Percentiles rank a stretch among this genome's conserved stretches.
Evolutionary conservation across 257 asterid species (phyloP).

Genomic region (Ocimum tenuiflorum): DNA sequence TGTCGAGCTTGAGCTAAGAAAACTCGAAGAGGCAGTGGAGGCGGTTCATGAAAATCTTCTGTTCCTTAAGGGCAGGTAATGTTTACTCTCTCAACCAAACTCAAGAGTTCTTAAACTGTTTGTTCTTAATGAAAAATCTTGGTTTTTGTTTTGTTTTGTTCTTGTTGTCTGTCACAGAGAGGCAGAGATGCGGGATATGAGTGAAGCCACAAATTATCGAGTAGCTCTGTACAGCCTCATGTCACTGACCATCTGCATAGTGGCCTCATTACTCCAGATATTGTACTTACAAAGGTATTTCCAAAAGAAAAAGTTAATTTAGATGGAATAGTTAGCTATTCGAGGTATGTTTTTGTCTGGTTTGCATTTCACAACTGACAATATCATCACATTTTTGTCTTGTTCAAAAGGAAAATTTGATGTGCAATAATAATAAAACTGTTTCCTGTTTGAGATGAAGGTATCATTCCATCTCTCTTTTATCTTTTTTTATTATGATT

Average conservation of each 20-base stretch:
- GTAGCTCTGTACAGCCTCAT: conserved; percentile 78
- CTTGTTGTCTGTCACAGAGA: conserved; percentile 64
- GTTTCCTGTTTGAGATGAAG: too few relatives aligned
- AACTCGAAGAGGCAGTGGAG: conserved; percentile 89
- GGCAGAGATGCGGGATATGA: conserved; percentile 60
- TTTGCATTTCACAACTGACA: not conserved
- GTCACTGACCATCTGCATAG: conserved; percentile 65
- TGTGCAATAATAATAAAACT: conserved; percentile 3
- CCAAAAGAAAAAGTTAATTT: conserved; percentile 83
- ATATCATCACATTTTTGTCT: not conserved
- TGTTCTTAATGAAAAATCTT: not conserved
- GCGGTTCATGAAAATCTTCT: conserved; percentile 74
- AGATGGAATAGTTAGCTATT: conserved; percentile 25
- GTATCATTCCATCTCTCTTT: too few relatives aligned
- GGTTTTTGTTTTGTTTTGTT: conserved; percentile 4
- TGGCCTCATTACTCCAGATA: conserved; percentile 48
- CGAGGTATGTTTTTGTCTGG: not conserved
- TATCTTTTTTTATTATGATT: too few relatives aligned
- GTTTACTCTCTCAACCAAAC: conserved; percentile 1
- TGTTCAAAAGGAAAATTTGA: not conserved
- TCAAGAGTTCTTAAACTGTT: not conserved
- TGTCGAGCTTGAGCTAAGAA: conserved; percentile 77
- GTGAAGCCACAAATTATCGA: conserved; percentile 56
- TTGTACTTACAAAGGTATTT: conserved; percentile 58
- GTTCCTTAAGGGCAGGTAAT: conserved; percentile 72